These are phyloP conservation scores for Yamadazyma endophytica DNA, from an alignment of 805 yeast species.

Conservation along the genomic window DNA sequence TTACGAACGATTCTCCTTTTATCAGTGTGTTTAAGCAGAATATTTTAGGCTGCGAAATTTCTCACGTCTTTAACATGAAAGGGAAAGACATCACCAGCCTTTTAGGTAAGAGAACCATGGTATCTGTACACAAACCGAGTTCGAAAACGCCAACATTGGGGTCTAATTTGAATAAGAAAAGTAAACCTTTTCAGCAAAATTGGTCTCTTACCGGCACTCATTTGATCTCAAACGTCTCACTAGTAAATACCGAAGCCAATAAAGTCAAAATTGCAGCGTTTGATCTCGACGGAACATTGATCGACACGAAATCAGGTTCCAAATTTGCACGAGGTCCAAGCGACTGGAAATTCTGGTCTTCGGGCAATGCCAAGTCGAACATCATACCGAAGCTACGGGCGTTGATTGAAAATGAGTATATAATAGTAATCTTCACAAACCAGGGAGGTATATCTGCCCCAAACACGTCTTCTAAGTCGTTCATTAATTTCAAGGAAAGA, in stretches of 20 bases:
- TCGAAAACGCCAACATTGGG: neutral
- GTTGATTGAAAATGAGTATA: conserved; percentile 19
- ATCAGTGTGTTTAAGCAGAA: too few species aligned
- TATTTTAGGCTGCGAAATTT: too few species aligned
- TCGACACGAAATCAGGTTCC: conserved; percentile 58
- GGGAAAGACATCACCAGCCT: too few species aligned
- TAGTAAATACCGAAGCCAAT: neutral
- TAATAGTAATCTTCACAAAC: conserved; percentile 75
- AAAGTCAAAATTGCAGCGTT: conserved; percentile 57
- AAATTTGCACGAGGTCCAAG: conserved; percentile 52
- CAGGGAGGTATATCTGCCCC: conserved; percentile 66
- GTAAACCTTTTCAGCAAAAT: too few species aligned
- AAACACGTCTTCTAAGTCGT: conserved; percentile 26
- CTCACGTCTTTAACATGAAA: too few species aligned
- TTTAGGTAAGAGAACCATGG: too few species aligned
- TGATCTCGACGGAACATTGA: conserved; percentile 81
- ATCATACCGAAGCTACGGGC: conserved; percentile 20
- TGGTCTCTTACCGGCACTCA: conserved; percentile 41
- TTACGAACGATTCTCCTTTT: too few species aligned
- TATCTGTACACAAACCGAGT: too few species aligned
- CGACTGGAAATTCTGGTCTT: conserved; percentile 66
- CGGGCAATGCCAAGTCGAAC: conserved; percentile 10
- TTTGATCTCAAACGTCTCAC: conserved; percentile 27
- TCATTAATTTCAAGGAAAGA: conserved; percentile 37
- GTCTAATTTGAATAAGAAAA: conserved; percentile 3